These are phyloP conservation scores for Heliocybe sulcata DNA, from an alignment of 1,284 basidiomycete species.

Conservation along the genomic window DNA sequence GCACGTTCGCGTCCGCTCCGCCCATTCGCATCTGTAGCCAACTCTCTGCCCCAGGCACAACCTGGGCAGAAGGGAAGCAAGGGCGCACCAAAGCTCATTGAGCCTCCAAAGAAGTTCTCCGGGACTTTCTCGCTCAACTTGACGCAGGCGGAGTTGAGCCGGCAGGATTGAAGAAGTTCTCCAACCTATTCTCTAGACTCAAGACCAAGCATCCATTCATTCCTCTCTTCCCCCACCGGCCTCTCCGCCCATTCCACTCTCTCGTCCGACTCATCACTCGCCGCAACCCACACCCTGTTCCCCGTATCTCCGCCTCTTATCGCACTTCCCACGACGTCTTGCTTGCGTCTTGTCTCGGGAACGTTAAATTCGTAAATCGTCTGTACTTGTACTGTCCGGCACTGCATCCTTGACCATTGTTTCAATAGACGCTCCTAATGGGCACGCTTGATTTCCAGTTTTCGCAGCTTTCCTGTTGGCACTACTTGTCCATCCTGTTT, in stretches of 20 bases:
- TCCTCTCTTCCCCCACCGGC: background rate
- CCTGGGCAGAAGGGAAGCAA: conserved; percentile 18
- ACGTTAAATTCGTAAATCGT: too few relatives aligned
- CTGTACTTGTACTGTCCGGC: too few relatives aligned
- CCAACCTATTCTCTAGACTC: conserved; percentile 4
- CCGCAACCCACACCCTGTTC: background rate
- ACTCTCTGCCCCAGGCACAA: conserved; percentile 21
- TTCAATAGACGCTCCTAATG: too few relatives aligned
- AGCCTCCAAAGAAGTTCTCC: conserved; percentile 65
- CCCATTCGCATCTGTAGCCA: conserved; percentile 61
- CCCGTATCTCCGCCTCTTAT: background rate
- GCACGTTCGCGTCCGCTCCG: conserved; percentile 64
- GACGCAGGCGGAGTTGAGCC: conserved; percentile 72
- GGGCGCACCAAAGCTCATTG: conserved; percentile 57
- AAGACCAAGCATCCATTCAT: background rate
- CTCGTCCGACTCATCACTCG: background rate
- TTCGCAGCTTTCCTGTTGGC: too few relatives aligned
- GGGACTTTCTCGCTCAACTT: conserved; percentile 67
- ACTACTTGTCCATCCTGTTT: too few relatives aligned
- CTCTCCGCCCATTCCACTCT: background rate
- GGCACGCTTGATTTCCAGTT: too few relatives aligned
- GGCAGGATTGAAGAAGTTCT: conserved; percentile 45
- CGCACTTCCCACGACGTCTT: background rate
- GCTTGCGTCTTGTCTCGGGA: too few relatives aligned
- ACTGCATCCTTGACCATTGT: too few relatives aligned